These are phyloP conservation scores for Symmetrospora coprosmae DNA, from an alignment of 768 basidiomycete species.

Conservation along the genomic window DNA sequence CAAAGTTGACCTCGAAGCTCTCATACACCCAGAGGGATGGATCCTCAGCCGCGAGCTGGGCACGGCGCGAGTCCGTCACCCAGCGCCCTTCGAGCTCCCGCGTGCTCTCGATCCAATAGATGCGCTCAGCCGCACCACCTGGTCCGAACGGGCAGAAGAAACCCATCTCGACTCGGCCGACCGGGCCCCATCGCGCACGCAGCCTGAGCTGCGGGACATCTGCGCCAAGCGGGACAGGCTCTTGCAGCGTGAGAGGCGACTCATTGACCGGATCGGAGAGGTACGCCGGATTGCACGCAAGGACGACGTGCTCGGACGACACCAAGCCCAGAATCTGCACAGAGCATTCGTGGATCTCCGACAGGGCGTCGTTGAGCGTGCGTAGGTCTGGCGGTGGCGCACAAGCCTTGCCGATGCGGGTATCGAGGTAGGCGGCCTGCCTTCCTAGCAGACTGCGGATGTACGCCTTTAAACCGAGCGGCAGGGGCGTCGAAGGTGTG, in stretches of 20 bases:
- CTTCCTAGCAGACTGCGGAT: slow-evolving; percentile 24
- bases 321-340: slow-evolving; percentile 30
- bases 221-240: neutral
- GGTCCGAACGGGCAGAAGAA: slow-evolving; percentile 8
- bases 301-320: slow-evolving; percentile 3
- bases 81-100: neutral
- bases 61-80: neutral
- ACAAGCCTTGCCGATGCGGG: slow-evolving; percentile 28
- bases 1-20: slow-evolving; percentile 28
- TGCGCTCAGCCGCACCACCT: slow-evolving; percentile 7
- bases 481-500: slow-evolving; percentile 21
- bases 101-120: slow-evolving; percentile 10
- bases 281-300: slow-evolving; percentile 11
- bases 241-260: slow-evolving; percentile 1
- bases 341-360: slow-evolving; percentile 29
- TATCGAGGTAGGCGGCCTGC: slow-evolving; percentile 23
- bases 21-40: slow-evolving; percentile 11
- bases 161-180: slow-evolving; percentile 8
- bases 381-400: slow-evolving; percentile 28
- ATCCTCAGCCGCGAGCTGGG: neutral
- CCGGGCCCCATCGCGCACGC: slow-evolving; percentile 5
- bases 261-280: neutral
- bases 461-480: slow-evolving; percentile 23
- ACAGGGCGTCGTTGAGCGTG: slow-evolving; percentile 31
- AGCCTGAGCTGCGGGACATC: slow-evolving; percentile 12